Conservation (phyloP, 1,284 basidiomycete species). For the Cutaneotrichosporon cavernicola region DNA sequence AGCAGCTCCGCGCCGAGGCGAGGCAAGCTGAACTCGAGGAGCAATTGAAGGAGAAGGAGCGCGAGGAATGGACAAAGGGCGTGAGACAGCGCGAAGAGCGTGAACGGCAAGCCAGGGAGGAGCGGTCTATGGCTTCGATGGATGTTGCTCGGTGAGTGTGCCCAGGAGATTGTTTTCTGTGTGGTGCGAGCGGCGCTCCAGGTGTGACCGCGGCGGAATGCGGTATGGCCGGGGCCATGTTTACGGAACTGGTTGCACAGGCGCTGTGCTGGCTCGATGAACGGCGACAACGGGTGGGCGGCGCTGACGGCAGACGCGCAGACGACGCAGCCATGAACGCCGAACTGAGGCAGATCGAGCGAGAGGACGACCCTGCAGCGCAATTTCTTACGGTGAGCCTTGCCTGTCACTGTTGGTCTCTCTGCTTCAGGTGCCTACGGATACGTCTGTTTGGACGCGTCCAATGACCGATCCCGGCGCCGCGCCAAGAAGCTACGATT, state of each 20-base stretch:
- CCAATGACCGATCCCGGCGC: neutral
- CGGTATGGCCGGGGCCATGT: no score
- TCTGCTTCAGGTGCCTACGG: neutral
- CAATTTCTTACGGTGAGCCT: constrained; percentile 79
- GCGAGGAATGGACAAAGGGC: constrained; percentile 97
- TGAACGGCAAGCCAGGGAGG: constrained; percentile 63
- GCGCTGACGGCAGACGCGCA: constrained; percentile 56
- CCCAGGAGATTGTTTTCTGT: neutral
- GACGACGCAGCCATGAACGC: constrained; percentile 85
- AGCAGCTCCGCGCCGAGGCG: constrained; percentile 76
- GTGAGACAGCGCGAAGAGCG: constrained; percentile 77
- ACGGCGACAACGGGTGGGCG: neutral
- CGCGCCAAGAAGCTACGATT: neutral
- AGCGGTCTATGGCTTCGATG: constrained; percentile 65
- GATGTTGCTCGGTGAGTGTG: constrained; percentile 66
- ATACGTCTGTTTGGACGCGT: neutral
- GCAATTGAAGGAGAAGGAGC: constrained; percentile 78
- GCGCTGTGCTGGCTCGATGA: neutral
- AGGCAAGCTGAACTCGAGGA: constrained; percentile 70
- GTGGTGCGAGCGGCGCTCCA: neutral
- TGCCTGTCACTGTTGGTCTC: neutral
- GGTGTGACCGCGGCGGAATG: no score
- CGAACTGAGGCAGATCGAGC: constrained; percentile 70
- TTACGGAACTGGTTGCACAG: neutral
- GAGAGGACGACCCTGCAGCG: constrained; percentile 94